These are phyloP conservation scores for Nitzschia inconspicua DNA, from an alignment of 108 stramenopile species.

Conservation along the genomic window DNA sequence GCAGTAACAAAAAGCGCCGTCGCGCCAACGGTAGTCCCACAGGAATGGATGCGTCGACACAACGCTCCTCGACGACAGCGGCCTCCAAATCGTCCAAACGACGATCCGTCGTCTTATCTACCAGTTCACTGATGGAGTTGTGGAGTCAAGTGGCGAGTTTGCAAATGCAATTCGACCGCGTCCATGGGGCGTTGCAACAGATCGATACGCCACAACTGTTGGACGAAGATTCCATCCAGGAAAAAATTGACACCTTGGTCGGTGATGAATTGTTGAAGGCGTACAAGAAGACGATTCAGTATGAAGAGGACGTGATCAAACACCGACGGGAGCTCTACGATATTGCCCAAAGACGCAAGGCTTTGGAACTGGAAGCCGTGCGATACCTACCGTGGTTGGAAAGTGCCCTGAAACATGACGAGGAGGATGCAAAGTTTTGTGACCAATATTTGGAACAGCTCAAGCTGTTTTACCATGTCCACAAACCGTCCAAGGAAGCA, in stretches of 20 bases:
- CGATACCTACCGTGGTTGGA: constrained; percentile 73
- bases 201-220: constrained; percentile 19
- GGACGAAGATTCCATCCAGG: constrained; percentile 1
- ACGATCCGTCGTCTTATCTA: constrained; percentile 22
- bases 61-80: neutral
- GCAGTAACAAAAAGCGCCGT: constrained; percentile 40
- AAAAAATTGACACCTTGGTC: constrained; percentile 22
- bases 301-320: constrained; percentile 28
- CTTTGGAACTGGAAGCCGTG: constrained; percentile 56
- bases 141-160: constrained; percentile 32
- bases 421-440: constrained; percentile 64
- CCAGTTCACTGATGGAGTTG: constrained; percentile 42
- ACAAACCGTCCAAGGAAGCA: constrained; percentile 46
- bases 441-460: constrained; percentile 50
- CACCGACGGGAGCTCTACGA: constrained; percentile 49
- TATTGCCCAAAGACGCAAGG: constrained; percentile 50
- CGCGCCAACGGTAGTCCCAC: constrained; percentile 17
- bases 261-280: constrained; percentile 34
- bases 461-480: constrained; percentile 34
- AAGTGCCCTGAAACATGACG: constrained; percentile 58
- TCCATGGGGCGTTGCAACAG: constrained; percentile 9
- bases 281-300: constrained; percentile 46
- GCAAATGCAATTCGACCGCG: constrained; percentile 31
- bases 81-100: constrained; percentile 9
- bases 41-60: neutral